Evolutionary conservation across 192 early-diverging fungal genomes (phyloP).

Genomic region (Linnemannia exigua): DNA sequence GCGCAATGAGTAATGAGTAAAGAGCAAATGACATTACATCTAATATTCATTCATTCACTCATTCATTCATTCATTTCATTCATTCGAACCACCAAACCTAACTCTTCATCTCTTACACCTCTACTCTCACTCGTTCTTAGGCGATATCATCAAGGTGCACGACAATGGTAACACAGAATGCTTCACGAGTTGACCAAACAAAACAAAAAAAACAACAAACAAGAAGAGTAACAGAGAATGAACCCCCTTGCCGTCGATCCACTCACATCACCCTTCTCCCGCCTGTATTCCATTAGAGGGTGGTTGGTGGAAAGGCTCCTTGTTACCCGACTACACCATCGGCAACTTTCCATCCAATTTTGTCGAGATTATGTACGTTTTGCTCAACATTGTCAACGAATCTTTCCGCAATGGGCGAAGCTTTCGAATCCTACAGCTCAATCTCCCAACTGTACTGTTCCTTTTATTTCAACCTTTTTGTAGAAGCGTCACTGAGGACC

Average conservation of each 20-base stretch:
- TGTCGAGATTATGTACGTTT: conserved; percentile 39
- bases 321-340: conserved; percentile 18
- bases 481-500: background rate
- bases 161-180: conserved; percentile 43
- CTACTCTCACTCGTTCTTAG: background rate
- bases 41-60: background rate
- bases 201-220: background rate
- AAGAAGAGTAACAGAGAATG: background rate
- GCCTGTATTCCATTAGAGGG: conserved; percentile 25
- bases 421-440: background rate
- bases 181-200: too few species aligned
- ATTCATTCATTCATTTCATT: background rate
- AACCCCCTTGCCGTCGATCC: background rate
- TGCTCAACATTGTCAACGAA: background rate
- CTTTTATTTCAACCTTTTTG: background rate
- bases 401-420: background rate
- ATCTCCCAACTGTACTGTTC: background rate
- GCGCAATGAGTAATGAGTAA: background rate
- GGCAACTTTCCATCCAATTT: conserved; percentile 53
- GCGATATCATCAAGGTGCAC: conserved; percentile 53
- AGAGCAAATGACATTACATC: background rate
- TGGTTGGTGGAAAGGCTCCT: conserved; percentile 53
- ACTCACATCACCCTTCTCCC: background rate
- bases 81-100: background rate
- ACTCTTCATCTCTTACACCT: too few species aligned